Conservation (phyloP, 2,329 filamentous ascomycete genomes). For the Piedraia hortae region DNA sequence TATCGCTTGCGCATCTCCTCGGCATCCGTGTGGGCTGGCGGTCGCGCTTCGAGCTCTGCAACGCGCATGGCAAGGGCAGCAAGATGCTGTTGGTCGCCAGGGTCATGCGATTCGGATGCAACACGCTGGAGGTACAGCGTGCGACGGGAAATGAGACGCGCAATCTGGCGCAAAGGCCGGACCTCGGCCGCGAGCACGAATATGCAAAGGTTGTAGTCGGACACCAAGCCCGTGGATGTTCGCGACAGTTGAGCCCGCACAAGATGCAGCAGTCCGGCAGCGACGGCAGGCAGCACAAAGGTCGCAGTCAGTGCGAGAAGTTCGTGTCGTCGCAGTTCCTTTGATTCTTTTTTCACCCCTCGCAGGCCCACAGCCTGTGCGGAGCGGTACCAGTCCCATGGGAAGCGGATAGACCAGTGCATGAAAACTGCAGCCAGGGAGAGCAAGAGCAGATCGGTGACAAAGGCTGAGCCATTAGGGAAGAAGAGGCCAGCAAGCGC, state of each 20-base stretch:
- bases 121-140: conserved; percentile 60
- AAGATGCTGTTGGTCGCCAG: conserved; percentile 7
- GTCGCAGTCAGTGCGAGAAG: conserved; percentile 46
- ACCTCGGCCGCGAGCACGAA: conserved; percentile 73
- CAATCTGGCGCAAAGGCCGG: conserved; percentile 52
- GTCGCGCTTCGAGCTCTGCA: conserved; percentile 10
- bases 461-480: conserved; percentile 52
- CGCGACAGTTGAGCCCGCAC: conserved; percentile 58
- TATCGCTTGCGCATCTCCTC: conserved; percentile 36
- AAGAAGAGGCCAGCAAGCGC: conserved; percentile 67
- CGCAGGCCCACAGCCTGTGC: conserved; percentile 14
- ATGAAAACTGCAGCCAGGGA: conserved; percentile 60
- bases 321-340: conserved; percentile 51
- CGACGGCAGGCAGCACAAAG: conserved; percentile 48
- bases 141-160: conserved; percentile 51
- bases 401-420: conserved; percentile 73
- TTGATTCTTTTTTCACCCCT: conserved; percentile 1
- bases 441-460: conserved; percentile 64
- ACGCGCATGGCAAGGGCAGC: conserved; percentile 8
- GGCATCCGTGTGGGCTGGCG: conserved; percentile 8
- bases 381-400: conserved; percentile 40
- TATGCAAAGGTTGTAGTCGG: conserved; percentile 76
- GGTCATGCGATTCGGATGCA: conserved; percentile 18
- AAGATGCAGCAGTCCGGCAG: conserved; percentile 60
- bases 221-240: conserved; percentile 64